phyloP scores from a whole-genome alignment of 2,329 filamentous ascomycete genomes.

The Ploettnerulaceae sp. region DNA sequence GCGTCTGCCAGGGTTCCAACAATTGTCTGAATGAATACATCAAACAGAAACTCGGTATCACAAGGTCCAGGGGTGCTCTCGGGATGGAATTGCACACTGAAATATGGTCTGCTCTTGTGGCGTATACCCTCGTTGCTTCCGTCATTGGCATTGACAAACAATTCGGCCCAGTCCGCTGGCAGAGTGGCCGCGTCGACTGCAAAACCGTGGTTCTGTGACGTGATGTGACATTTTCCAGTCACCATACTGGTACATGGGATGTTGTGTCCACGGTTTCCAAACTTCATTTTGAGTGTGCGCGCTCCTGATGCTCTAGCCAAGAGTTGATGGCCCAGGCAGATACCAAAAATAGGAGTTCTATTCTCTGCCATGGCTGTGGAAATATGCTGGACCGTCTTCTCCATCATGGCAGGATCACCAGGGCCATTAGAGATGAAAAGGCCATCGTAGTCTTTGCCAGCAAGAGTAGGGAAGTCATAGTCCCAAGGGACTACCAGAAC shows the following conservation, averaged over 20 bases:
- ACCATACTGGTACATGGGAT: slow-evolving; percentile 96
- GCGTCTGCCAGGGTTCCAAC: slow-evolving; percentile 63
- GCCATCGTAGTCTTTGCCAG: slow-evolving; percentile 84
- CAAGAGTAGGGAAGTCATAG: slow-evolving; percentile 76
- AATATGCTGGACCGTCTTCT: slow-evolving; percentile 75
- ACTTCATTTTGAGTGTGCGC: slow-evolving; percentile 93
- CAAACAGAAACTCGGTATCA: slow-evolving; percentile 94
- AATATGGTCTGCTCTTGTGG: slow-evolving; percentile 79
- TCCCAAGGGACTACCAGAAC: slow-evolving; percentile 95
- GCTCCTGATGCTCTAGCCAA: slow-evolving; percentile 85
- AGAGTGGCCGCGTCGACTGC: slow-evolving; percentile 80
- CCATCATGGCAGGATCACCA: slow-evolving; percentile 85
- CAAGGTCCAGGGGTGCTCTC: slow-evolving; percentile 93
- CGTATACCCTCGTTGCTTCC: slow-evolving; percentile 97
- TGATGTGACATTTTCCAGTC: slow-evolving; percentile 96
- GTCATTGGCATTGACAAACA: slow-evolving; percentile 98
- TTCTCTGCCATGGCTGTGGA: slow-evolving; percentile 70
- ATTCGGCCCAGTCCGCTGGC: slow-evolving; percentile 77
- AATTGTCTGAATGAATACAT: slow-evolving; percentile 90
- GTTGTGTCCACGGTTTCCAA: slow-evolving; percentile 97
- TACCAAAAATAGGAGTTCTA: slow-evolving; percentile 86
- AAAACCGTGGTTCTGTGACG: slow-evolving; percentile 96
- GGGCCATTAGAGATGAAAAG: slow-evolving; percentile 98
- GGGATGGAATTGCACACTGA: slow-evolving; percentile 99
- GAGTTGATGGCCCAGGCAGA: slow-evolving; percentile 92